Evolutionary conservation across 2,329 filamentous ascomycete species (phyloP).

Genomic region (Paraphaeosphaeria minitans): DNA sequence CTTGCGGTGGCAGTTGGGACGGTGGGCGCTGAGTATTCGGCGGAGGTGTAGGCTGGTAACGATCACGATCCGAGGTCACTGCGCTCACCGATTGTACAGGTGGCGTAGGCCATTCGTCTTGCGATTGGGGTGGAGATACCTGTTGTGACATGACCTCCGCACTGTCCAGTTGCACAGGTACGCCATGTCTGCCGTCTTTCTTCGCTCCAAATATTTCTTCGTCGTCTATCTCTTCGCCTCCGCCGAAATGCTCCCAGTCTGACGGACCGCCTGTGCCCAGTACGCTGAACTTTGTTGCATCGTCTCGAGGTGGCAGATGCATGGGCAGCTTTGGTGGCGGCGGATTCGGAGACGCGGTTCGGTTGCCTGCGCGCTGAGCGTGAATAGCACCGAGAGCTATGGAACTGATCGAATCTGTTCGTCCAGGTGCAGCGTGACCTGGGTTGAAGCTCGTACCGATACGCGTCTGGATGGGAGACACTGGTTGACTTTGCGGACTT

Average conservation of each 20-base stretch:
- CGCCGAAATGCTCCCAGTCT: conserved; percentile 47
- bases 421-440: conserved; percentile 23
- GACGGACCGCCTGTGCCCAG: conserved; percentile 43
- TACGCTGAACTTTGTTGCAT: conserved; percentile 38
- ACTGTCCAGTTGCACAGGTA: conserved; percentile 30
- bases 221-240: conserved; percentile 41
- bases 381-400: conserved; percentile 38
- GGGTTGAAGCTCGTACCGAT: conserved; percentile 33
- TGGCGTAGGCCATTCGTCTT: conserved; percentile 40
- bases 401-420: conserved; percentile 39
- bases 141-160: conserved; percentile 36
- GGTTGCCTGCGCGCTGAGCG: conserved; percentile 30
- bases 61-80: conserved; percentile 24
- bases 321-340: conserved; percentile 23
- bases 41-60: conserved; percentile 41
- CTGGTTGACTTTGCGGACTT: conserved; percentile 38
- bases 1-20: conserved; percentile 24
- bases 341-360: conserved; percentile 34
- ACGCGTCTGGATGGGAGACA: conserved; percentile 39
- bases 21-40: conserved; percentile 22
- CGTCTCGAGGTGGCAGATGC: conserved; percentile 33
- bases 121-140: conserved; percentile 32
- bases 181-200: conserved; percentile 22
- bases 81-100: conserved; percentile 26
- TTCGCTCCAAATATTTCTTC: conserved; percentile 40